Evolutionary conservation across 108 stramenopile genomes (phyloP).

Genomic region (Nitzschia sp.): DNA sequence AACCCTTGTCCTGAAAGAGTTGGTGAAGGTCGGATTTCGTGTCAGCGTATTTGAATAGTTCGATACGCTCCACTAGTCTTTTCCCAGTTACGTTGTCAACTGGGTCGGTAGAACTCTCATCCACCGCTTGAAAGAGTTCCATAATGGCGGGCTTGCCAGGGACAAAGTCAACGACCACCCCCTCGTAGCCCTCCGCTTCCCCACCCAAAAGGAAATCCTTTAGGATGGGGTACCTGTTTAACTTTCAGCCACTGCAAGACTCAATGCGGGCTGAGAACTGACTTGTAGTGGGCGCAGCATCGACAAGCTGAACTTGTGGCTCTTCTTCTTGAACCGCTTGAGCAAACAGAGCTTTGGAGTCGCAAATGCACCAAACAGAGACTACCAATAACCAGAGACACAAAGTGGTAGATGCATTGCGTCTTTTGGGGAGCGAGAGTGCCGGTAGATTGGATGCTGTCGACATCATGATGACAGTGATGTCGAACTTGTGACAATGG

Average conservation of each 20-base stretch:
- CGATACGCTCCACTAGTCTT: not conserved
- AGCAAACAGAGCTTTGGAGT: too few relatives aligned
- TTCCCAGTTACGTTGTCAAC: not conserved
- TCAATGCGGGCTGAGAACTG: constrained; percentile 8
- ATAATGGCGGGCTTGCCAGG: not conserved
- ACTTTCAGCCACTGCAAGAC: constrained; percentile 14
- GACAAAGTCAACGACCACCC: not conserved
- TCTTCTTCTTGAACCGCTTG: too few relatives aligned
- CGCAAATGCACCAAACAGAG: too few relatives aligned
- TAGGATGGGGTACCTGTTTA: constrained; percentile 4
- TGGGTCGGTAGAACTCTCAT: not conserved
- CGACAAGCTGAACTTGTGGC: too few relatives aligned
- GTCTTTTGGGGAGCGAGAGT: too few relatives aligned
- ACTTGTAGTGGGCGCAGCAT: not conserved
- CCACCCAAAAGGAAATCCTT: constrained; percentile 10
- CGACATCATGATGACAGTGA: too few relatives aligned
- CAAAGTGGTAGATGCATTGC: too few relatives aligned
- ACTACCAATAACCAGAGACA: too few relatives aligned
- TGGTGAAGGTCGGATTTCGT: not conserved
- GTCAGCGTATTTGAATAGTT: not conserved
- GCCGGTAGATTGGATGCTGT: too few relatives aligned
- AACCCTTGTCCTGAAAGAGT: constrained; percentile 7
- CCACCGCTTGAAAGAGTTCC: not conserved
- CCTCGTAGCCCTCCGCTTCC: constrained; percentile 6
- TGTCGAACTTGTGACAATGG: too few relatives aligned